Evolutionary conservation across 164 flowering plant genomes (phyloP), one percentile per base, ranked within the genome.

Genomic region (Magnolia sinica): DNA sequence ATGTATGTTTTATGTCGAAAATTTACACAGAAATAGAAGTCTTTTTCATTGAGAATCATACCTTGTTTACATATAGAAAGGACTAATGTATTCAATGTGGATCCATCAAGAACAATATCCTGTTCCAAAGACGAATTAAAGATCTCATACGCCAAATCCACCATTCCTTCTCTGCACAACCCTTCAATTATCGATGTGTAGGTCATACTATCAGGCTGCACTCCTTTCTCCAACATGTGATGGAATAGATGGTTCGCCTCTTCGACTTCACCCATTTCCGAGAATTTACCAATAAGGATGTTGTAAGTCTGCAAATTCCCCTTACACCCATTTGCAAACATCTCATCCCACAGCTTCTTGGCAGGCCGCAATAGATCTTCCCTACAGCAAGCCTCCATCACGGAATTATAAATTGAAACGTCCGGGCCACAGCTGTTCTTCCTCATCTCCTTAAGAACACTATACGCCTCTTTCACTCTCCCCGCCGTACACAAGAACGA

Each of bases 261-360:
- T 63, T 91, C 91, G 52, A 85, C 79, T 77, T 90, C 85, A 73
- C 92, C 91, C 9, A 75, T 73, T 76, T 89, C 91, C 14, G 91
- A 89, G 8, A 92, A 83, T 81, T 94, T 96, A 49, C 67, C 50
- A 31, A 96, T 91, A 23, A 96, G 93, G 55, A 85, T 88, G 75
- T 81, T 87, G 81, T 91, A 92, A 22, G 97, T 91, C 79, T 84
- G 87, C 77, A 88, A 78, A 80, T 92, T 87, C 49, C 90, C 94
- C 70, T 72, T 37, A 74, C 88, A 90, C 8, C 97, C 97, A 84
- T 68, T 82, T 18, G 89, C 85, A 86, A 96, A 92, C 99, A 96
- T 96, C 84, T 96, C 97, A 83, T 96, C 98, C 98, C 98, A 96
- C 73, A 96, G 78, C 83, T 86, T 86, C 76, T 87, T 94, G 52